A percentile compares a stretch with the other conserved stretches of the same genome.
phyloP scores from a whole-genome alignment of 176 grass and related monocot genomes.

The Elaeis guineensis region DNA sequence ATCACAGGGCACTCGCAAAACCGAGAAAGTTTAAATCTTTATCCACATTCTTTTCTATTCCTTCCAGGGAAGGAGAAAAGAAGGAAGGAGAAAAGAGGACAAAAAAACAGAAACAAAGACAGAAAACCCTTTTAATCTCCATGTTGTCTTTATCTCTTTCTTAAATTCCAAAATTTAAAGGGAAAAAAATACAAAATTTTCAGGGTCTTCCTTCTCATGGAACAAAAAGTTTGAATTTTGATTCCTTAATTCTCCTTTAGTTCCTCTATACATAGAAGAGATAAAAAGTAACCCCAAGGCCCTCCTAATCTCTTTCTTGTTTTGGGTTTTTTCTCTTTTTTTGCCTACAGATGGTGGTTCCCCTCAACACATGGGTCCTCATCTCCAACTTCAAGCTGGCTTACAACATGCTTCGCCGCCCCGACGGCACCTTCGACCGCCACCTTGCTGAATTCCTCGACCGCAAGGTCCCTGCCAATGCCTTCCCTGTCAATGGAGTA shows the following conservation, averaged over 20 bases:
- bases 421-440: conserved; percentile 95
- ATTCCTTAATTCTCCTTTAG: too few species aligned
- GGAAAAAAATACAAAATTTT: too few species aligned
- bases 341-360: conserved; percentile 56
- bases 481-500: conserved; percentile 48
- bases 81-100: not conserved
- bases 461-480: conserved; percentile 53
- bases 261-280: too few species aligned
- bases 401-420: conserved; percentile 84
- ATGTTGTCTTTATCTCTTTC: too few species aligned
- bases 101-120: too few species aligned
- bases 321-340: too few species aligned
- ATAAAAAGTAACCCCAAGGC: too few species aligned
- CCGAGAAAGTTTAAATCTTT: conserved; percentile 43
- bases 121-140: too few species aligned
- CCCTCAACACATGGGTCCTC: conserved; percentile 89
- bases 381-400: conserved; percentile 98
- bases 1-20: not conserved
- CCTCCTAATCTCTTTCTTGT: too few species aligned
- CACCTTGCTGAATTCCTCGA: conserved; percentile 76
- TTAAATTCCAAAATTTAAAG: too few species aligned
- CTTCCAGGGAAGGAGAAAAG: conserved; percentile 1
- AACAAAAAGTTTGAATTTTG: too few species aligned
- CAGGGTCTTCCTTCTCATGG: too few species aligned
- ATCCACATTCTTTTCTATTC: conserved; percentile 29